Percentiles rank a stretch among this genome's conserved stretches.
Conservation (phyloP, 2,329 filamentous ascomycete genomes). For the Metarhizium robertsii region DNA sequence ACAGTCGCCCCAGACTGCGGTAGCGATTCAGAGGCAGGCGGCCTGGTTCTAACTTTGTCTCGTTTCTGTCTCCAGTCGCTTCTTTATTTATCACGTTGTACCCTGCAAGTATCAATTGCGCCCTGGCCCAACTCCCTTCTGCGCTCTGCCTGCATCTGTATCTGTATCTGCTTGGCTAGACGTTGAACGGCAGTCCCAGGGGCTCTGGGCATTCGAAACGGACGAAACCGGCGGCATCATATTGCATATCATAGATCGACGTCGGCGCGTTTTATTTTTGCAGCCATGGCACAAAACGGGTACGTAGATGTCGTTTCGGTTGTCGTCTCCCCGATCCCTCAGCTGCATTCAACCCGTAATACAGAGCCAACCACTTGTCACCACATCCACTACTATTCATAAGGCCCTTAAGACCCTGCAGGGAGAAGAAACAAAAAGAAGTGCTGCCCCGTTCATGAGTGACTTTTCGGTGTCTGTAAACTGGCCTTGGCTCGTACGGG, state of each 20-base stretch:
- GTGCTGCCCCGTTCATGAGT: neutral
- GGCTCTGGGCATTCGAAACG: neutral
- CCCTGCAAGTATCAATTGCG: neutral
- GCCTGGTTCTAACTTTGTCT: neutral
- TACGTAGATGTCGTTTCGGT: constrained; percentile 8
- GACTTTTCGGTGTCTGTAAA: neutral
- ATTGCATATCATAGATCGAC: neutral
- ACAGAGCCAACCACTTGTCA: neutral
- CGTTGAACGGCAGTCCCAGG: neutral
- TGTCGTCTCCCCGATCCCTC: neutral
- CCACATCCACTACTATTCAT: neutral
- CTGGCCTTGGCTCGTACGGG: neutral
- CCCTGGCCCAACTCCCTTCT: neutral
- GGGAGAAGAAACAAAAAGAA: neutral
- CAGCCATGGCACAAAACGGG: constrained; percentile 25
- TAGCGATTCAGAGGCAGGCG: neutral
- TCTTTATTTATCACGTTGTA: neutral
- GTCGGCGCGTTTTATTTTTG: constrained; percentile 6
- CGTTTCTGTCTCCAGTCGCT: neutral
- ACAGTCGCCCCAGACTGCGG: neutral
- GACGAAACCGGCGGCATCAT: neutral
- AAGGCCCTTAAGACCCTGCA: neutral
- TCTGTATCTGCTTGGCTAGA: neutral
- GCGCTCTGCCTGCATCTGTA: neutral
- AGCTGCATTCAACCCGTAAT: neutral